Evolutionary conservation across 495 filamentous ascomycete genomes (phyloP).

Genomic region (Penicillium longicatenatum): DNA sequence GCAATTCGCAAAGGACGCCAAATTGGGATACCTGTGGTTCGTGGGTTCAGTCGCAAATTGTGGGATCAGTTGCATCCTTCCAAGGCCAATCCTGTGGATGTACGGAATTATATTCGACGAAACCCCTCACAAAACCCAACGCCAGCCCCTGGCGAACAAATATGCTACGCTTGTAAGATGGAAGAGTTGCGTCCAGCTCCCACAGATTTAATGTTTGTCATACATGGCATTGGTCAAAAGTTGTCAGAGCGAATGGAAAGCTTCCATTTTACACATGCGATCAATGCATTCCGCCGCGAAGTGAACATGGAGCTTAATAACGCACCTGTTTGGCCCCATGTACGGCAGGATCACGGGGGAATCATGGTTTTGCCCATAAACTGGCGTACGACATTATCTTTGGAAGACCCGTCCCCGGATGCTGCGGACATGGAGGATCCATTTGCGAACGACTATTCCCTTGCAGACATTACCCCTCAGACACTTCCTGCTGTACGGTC

Average conservation of each 20-base stretch:
- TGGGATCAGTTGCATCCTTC: conserved; percentile 78
- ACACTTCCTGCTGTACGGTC: conserved; percentile 86
- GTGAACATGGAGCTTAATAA: conserved; percentile 83
- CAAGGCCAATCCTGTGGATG: conserved; percentile 50
- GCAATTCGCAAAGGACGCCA: conserved; percentile 82
- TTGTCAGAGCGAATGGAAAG: conserved; percentile 94
- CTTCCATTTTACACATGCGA: conserved; percentile 94
- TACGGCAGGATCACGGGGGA: conserved; percentile 68
- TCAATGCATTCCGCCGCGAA: conserved; percentile 84
- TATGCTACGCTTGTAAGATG: conserved; percentile 53
- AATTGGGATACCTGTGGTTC: conserved; percentile 82
- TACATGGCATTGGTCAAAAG: conserved; percentile 96
- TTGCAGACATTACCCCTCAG: conserved; percentile 90
- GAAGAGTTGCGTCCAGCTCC: conserved; percentile 71
- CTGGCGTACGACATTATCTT: conserved; percentile 82
- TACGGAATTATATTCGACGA: conserved; percentile 51
- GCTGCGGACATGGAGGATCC: conserved; percentile 46
- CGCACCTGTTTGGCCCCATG: conserved; percentile 67
- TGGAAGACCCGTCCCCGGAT: conserved; percentile 72
- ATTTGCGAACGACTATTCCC: conserved; percentile 64
- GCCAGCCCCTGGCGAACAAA: conserved; percentile 32
- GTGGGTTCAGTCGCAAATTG: conserved; percentile 75
- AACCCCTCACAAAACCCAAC: conserved; percentile 33
- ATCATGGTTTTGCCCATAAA: conserved; percentile 82
- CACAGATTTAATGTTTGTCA: conserved; percentile 85